phyloP scores from a whole-genome alignment of 2,329 filamentous ascomycete genomes.

The Zarea fungicola region DNA sequence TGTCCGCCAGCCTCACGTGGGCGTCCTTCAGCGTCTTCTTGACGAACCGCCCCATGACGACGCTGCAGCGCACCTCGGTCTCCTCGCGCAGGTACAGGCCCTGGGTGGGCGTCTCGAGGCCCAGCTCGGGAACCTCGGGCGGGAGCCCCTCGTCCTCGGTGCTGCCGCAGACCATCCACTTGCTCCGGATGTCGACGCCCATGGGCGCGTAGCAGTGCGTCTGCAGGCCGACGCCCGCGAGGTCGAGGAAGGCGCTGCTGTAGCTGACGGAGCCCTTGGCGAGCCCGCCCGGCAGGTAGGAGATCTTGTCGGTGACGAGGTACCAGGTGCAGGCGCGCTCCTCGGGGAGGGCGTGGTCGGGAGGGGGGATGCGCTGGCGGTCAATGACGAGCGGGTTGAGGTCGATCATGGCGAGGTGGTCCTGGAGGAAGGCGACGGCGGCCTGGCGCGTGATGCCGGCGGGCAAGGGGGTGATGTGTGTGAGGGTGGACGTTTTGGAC shows the following conservation, averaged over 20 bases:
- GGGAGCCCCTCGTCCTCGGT: constrained; percentile 69
- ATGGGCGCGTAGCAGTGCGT: constrained; percentile 81
- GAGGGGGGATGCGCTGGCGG: constrained; percentile 62
- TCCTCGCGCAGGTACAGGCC: constrained; percentile 84
- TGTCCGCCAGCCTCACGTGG: constrained; percentile 64
- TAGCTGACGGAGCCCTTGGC: constrained; percentile 52
- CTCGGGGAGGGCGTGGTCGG: constrained; percentile 60
- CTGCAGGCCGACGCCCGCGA: constrained; percentile 61
- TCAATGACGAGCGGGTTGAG: constrained; percentile 78
- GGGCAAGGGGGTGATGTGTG: constrained; percentile 73
- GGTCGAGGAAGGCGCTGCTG: constrained; percentile 73
- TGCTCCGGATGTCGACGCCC: constrained; percentile 71
- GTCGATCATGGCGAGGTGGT: constrained; percentile 79
- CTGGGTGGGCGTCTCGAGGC: constrained; percentile 56
- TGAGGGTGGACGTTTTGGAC: constrained; percentile 53
- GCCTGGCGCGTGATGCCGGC: constrained; percentile 59
- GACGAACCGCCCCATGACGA: constrained; percentile 70
- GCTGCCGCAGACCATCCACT: constrained; percentile 71
- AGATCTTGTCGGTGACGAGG: constrained; percentile 69
- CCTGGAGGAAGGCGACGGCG: constrained; percentile 71
- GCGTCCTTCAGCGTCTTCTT: constrained; percentile 77
- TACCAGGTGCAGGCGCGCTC: constrained; percentile 75
- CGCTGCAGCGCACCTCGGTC: constrained; percentile 72
- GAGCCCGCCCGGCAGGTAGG: constrained; percentile 62
- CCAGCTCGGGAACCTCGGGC: constrained; percentile 59